Evolutionary conservation across 2,329 filamentous ascomycete genomes (phyloP).

Genomic region (Neocatenulostroma microsporum): DNA sequence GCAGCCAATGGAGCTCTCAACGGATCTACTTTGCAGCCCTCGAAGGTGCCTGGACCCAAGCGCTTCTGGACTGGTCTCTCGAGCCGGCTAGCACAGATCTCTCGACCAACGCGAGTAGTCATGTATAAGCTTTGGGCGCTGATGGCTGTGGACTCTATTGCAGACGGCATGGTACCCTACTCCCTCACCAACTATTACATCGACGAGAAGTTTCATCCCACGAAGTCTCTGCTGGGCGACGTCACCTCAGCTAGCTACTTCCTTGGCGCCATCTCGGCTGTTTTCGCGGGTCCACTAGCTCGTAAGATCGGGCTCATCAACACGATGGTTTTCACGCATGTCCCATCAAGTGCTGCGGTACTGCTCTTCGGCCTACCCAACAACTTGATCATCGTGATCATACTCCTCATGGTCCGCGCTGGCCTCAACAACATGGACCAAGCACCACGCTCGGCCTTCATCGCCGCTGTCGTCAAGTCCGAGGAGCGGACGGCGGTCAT

Average conservation of each 20-base stretch:
- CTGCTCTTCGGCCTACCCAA: constrained; percentile 52
- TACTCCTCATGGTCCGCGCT: constrained; percentile 51
- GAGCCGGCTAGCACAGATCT: constrained; percentile 48
- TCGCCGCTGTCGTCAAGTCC: constrained; percentile 57
- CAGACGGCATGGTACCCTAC: constrained; percentile 54
- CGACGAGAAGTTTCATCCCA: constrained; percentile 46
- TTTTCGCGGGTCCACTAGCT: constrained; percentile 55
- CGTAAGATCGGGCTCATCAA: constrained; percentile 53
- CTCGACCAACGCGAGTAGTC: constrained; percentile 46
- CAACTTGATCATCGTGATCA: constrained; percentile 45
- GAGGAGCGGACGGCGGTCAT: constrained; percentile 62
- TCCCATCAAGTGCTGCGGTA: constrained; percentile 56
- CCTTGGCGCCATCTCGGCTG: constrained; percentile 36
- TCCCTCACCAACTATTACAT: constrained; percentile 50
- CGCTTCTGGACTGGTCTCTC: constrained; percentile 11
- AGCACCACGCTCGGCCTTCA: constrained; percentile 57
- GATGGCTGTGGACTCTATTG: constrained; percentile 61
- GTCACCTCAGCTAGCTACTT: constrained; percentile 45
- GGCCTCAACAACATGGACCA: constrained; percentile 64
- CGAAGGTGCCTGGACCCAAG: constrained; percentile 1
- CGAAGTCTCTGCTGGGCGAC: constrained; percentile 46
- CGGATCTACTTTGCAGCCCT: neutral
- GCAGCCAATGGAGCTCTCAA: neutral
- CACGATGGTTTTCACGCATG: constrained; percentile 55
- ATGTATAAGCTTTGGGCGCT: constrained; percentile 58